Conservation (phyloP, 176 grass and related monocot species). For the Thinopyrum elongatum region DNA sequence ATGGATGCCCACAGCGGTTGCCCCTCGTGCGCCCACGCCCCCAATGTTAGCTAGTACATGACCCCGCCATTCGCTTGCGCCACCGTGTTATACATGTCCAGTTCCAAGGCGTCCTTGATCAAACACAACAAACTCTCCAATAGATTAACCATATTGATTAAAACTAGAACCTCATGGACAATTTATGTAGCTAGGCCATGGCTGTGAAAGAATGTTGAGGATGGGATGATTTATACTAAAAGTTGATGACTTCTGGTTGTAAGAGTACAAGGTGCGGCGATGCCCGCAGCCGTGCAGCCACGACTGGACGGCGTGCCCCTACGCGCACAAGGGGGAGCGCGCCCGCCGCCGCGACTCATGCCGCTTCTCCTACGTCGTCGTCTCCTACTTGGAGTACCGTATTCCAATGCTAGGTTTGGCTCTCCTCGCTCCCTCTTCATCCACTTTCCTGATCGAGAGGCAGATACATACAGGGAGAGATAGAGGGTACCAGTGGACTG, state of each 20-base stretch:
- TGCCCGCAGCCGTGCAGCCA: constrained; percentile 29
- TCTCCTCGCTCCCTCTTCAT: too few relatives aligned
- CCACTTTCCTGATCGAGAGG: too few relatives aligned
- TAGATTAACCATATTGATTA: too few relatives aligned
- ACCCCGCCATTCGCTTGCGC: not conserved
- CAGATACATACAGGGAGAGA: too few relatives aligned
- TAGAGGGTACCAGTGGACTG: too few relatives aligned
- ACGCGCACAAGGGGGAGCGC: constrained; percentile 50
- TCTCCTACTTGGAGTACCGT: constrained; percentile 27
- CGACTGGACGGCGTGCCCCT: constrained; percentile 57
- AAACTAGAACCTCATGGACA: too few relatives aligned
- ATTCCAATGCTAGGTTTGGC: too few relatives aligned
- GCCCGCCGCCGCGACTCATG: constrained; percentile 42
- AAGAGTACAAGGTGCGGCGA: constrained; percentile 53
- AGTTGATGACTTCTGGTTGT: constrained; percentile 46
- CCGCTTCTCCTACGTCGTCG: constrained; percentile 28
- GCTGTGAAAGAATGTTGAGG: too few relatives aligned
- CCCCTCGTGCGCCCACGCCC: constrained; percentile 2
- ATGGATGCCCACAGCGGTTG: constrained; percentile 38
- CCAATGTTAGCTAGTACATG: not conserved
- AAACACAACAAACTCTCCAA: too few relatives aligned
- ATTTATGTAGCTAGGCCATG: not conserved
- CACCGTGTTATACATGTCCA: not conserved
- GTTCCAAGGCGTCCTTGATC: not conserved
- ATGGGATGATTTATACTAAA: too few relatives aligned